Conservation (phyloP, 106 monocot genomes). For the Apostasia ramifera region DNA sequence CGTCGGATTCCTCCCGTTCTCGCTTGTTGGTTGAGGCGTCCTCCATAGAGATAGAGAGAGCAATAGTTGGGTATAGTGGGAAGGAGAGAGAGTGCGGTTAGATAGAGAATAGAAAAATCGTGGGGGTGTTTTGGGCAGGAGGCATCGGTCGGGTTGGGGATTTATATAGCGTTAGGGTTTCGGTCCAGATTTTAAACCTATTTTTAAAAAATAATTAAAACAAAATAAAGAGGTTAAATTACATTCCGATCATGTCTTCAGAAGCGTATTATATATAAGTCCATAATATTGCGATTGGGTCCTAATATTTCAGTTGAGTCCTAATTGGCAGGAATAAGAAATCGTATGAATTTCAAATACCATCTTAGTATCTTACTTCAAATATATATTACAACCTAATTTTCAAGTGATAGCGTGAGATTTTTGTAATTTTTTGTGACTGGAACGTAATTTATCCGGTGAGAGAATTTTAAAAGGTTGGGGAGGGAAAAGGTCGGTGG, state of each 20-base stretch:
- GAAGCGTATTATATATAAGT: no score
- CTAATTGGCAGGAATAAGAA: no score
- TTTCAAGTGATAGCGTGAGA: no score
- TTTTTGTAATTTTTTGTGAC: no score
- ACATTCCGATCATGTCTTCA: no score
- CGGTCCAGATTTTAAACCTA: neutral
- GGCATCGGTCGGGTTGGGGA: neutral
- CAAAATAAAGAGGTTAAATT: neutral
- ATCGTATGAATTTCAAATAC: no score
- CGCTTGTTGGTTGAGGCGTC: neutral
- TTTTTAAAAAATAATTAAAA: neutral
- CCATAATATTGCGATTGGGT: no score
- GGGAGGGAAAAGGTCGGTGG: neutral
- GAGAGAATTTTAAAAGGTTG: no score
- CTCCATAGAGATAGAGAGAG: conserved; percentile 10
- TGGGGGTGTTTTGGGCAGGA: conserved; percentile 15
- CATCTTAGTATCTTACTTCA: no score
- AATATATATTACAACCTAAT: no score
- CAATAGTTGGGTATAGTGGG: neutral
- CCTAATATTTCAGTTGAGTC: no score
- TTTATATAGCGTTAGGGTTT: conserved; percentile 13
- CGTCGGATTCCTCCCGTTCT: neutral
- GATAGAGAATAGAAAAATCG: neutral
- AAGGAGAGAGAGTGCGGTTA: neutral
- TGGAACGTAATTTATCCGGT: no score